A percentile compares a stretch with the other conserved stretches of the same genome.
phyloP scores from a whole-genome alignment of 2,329 filamentous ascomycete species.

The Fusarium multiceps region DNA sequence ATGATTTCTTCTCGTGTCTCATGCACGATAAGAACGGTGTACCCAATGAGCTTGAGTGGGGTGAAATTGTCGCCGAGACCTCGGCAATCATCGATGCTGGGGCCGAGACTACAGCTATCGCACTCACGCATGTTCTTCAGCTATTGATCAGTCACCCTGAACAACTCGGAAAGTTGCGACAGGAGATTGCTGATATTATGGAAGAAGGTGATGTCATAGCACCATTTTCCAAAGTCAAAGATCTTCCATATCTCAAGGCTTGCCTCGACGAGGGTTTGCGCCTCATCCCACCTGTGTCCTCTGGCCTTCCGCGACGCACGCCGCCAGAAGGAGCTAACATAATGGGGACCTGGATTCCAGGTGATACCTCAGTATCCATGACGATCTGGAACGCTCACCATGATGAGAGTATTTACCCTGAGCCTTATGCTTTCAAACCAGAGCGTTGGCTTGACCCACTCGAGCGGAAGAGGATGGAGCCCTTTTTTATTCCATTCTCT shows the following conservation, averaged over 20 bases:
- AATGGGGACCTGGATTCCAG: constrained; percentile 50
- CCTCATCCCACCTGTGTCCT: constrained; percentile 47
- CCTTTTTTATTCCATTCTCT: constrained; percentile 55
- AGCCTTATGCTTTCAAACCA: constrained; percentile 53
- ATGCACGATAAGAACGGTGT: constrained; percentile 60
- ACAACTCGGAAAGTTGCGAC: constrained; percentile 53
- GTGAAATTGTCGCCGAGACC: constrained; percentile 67
- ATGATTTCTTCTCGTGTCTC: constrained; percentile 68
- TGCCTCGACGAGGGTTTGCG: constrained; percentile 61
- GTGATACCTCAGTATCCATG: constrained; percentile 55
- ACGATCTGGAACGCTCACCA: constrained; percentile 53
- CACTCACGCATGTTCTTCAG: constrained; percentile 64
- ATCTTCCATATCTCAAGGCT: constrained; percentile 63
- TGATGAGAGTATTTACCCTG: constrained; percentile 54
- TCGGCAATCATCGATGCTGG: constrained; percentile 65
- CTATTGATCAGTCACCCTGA: constrained; percentile 61
- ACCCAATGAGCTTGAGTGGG: constrained; percentile 59
- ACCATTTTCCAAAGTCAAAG: constrained; percentile 61
- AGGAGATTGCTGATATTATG: constrained; percentile 59
- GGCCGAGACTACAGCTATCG: constrained; percentile 61
- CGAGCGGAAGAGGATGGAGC: constrained; percentile 50
- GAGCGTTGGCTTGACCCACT: constrained; percentile 54
- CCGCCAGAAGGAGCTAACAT: constrained; percentile 47
- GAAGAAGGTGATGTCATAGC: constrained; percentile 57
- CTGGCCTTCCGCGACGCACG: constrained; percentile 43